phyloP scores from a whole-genome alignment of 176 grass and related monocot species.

The Rhynchospora breviuscula region DNA sequence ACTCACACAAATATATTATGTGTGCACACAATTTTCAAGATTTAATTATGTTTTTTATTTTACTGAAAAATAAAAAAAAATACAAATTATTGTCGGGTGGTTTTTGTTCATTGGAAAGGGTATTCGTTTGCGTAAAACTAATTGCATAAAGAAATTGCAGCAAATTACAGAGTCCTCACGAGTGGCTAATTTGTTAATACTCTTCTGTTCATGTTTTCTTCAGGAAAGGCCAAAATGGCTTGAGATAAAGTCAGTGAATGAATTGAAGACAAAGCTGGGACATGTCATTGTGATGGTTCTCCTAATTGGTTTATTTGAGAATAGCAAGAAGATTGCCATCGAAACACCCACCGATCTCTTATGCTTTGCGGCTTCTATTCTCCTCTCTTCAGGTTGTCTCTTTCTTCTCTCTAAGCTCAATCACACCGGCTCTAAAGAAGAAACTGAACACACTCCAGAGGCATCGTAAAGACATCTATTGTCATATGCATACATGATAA shows the following conservation, averaged over 20 bases:
- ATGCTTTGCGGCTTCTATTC: conserved; percentile 65
- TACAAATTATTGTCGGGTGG: background rate
- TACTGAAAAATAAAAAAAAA: background rate
- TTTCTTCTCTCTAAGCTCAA: conserved; percentile 81
- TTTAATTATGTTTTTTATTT: background rate
- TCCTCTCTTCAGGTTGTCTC: conserved; percentile 75
- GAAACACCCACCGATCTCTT: conserved; percentile 51
- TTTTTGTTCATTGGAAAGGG: background rate
- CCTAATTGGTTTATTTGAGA: conserved; percentile 84
- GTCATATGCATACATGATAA: background rate
- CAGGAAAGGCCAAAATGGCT: conserved; percentile 84
- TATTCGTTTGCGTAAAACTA: background rate
- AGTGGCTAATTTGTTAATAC: background rate
- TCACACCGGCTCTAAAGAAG: conserved; percentile 7
- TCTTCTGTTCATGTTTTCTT: background rate
- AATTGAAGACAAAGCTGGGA: conserved; percentile 88
- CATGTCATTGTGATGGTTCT: conserved; percentile 89
- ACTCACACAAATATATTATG: background rate
- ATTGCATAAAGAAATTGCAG: background rate
- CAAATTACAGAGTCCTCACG: background rate
- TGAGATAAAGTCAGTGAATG: conserved; percentile 63
- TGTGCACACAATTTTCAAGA: background rate
- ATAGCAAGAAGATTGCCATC: conserved; percentile 70
- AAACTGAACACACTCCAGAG: background rate
- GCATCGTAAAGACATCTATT: background rate